Evolutionary conservation across 768 basidiomycete species (phyloP).

Genomic region (Trichaptum fuscoviolaceum): DNA sequence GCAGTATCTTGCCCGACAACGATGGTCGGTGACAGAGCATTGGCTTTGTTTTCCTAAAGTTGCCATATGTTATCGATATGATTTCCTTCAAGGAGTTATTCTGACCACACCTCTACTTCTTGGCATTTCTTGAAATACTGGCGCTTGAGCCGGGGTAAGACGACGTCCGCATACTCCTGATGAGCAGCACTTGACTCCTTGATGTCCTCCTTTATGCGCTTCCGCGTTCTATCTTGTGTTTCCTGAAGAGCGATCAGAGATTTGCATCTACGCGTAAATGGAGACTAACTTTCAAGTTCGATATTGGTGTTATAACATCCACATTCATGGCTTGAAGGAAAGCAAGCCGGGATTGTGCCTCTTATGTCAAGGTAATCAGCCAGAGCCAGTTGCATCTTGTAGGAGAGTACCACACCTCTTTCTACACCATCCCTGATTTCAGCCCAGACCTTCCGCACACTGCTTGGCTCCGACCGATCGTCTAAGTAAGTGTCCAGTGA

Average conservation of each 20-base stretch:
- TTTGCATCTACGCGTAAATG: neutral
- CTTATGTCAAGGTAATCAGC: constrained; percentile 33
- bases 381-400: neutral
- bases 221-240: constrained; percentile 86
- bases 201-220: constrained; percentile 86
- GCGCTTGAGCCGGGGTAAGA: constrained; percentile 77
- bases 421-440: constrained; percentile 85
- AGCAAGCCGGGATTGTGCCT: constrained; percentile 77
- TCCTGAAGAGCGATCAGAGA: constrained; percentile 43
- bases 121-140: constrained; percentile 80
- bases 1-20: constrained; percentile 17
- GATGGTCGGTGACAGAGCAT: constrained; percentile 2
- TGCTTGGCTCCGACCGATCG: constrained; percentile 60
- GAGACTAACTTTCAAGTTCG: constrained; percentile 51
- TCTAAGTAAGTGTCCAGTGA: constrained; percentile 68
- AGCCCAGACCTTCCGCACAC: constrained; percentile 69
- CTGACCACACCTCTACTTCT: constrained; percentile 68
- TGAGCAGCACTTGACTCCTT: constrained; percentile 75
- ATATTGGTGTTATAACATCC: constrained; percentile 71
- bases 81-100: neutral
- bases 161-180: constrained; percentile 72
- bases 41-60: constrained; percentile 4
- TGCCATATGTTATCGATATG: neutral
- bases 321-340: constrained; percentile 64
- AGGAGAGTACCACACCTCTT: constrained; percentile 45